phyloP scores from a whole-genome alignment of 768 basidiomycete genomes.

The Termitomyces sp. region DNA sequence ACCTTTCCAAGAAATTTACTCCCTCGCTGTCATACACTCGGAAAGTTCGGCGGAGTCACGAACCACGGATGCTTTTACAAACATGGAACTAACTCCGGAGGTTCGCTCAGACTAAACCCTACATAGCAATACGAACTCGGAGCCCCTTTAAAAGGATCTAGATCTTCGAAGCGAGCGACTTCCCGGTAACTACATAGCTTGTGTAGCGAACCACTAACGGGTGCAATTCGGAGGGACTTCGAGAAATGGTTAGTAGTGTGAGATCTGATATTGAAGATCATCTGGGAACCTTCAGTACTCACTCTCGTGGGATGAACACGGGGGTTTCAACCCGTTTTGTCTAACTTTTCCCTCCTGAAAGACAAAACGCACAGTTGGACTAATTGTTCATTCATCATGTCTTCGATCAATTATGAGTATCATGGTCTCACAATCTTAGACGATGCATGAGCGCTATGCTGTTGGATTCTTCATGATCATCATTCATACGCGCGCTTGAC shows the following conservation, averaged over 20 bases:
- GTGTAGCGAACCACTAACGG: not conserved
- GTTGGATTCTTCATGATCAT: not conserved
- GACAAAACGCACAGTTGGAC: not conserved
- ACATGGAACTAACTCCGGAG: not conserved
- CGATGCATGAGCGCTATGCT: not conserved
- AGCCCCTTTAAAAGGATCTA: not conserved
- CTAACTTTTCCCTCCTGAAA: not conserved
- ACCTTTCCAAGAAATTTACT: not conserved
- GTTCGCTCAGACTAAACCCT: not conserved
- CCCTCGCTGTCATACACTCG: slow-evolving; percentile 14
- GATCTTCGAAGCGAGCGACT: not conserved
- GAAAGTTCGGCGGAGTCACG: not conserved
- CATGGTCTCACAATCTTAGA: not conserved
- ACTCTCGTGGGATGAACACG: not conserved
- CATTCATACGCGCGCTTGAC: not conserved
- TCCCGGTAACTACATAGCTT: not conserved
- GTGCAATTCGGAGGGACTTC: not conserved
- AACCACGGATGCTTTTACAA: not conserved
- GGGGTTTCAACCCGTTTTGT: not conserved
- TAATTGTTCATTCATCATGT: not conserved
- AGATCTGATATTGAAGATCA: not conserved
- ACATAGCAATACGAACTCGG: not conserved
- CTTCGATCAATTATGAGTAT: not conserved
- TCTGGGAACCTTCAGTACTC: not conserved
- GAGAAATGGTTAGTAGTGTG: slow-evolving; percentile 1